These are phyloP conservation scores for Hapsidospora chrysogenum DNA, from an alignment of 495 filamentous ascomycete genomes.

Conservation along the genomic window DNA sequence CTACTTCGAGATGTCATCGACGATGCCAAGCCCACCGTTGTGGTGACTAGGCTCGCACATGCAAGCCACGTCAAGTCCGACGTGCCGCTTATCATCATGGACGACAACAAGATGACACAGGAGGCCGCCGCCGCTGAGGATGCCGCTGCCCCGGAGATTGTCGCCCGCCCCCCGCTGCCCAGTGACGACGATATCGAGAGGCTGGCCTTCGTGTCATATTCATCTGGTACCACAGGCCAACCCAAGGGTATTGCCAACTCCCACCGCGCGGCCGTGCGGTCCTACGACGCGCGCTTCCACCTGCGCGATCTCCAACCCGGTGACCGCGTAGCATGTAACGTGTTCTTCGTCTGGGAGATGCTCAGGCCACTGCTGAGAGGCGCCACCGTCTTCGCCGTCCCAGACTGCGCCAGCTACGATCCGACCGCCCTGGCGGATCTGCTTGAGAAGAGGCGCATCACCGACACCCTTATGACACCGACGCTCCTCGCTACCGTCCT, in stretches of 20 bases:
- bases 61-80: constrained; percentile 36
- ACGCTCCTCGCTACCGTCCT: constrained; percentile 49
- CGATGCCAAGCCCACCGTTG: constrained; percentile 43
- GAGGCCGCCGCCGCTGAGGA: constrained; percentile 11
- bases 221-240: constrained; percentile 48
- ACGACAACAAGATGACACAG: constrained; percentile 12
- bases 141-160: constrained; percentile 8
- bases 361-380: constrained; percentile 49
- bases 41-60: constrained; percentile 40
- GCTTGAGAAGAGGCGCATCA: constrained; percentile 36
- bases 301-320: constrained; percentile 43
- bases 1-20: constrained; percentile 49
- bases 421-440: constrained; percentile 48
- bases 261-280: constrained; percentile 45
- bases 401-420: constrained; percentile 53
- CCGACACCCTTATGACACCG: constrained; percentile 60
- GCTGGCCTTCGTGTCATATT: constrained; percentile 49
- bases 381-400: constrained; percentile 47
- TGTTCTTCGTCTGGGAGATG: constrained; percentile 65
- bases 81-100: constrained; percentile 37
- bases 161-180: constrained; percentile 25
- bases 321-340: constrained; percentile 56
- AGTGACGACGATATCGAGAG: constrained; percentile 44
- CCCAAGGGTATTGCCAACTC: constrained; percentile 58
- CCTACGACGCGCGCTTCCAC: constrained; percentile 45